Evolutionary conservation across 1,284 basidiomycete species (phyloP), one percentile per base, ranked within the genome.

Genomic region (Trichosporon asahii): DNA sequence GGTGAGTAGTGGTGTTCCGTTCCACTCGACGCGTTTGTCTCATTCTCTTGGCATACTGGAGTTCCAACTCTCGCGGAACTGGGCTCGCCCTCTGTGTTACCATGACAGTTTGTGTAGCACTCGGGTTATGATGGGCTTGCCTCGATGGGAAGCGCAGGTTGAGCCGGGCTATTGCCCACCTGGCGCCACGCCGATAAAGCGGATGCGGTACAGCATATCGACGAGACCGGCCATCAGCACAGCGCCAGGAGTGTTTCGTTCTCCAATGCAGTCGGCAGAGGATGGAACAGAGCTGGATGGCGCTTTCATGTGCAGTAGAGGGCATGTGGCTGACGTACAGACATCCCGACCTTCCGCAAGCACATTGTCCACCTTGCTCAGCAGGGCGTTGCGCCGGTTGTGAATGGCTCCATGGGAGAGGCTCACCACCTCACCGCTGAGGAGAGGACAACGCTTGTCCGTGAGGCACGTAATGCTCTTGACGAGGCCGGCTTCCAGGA

Each of bases 341-440:
- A 95, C 83, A 79, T 94, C 60, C 84, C 86, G 14, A 83, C 90
- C 0, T 91, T 94, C 77, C 86, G 90, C 77, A 84, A 84, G n/a
- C 94, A 95, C 84, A 86, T 94, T 64, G 84, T 89, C 65, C 87
- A 87, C 65, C 85, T 90, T 67, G 92, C 90, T 4, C 85, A 85
- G 65, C 90, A 90, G 21, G 92, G 92, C 49, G 90, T 93, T 72
- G 86, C 85, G 31, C 91, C 91, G 21, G 85, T 96, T 70, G 85
- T 95, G 64, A 88, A 89, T 64, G 94, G 94, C 9, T 81, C 80
- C 12, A 84, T 84, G 83, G 82, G 83, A 49, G 85, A 86, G 83
- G 93, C 90, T 9, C 87, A 89, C 77, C 94, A 96, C 79, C 86
- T 96, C 67, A 88, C 89, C 33, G 88, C 89, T 74, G 83, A 86